Conservation (phyloP, 2,329 filamentous ascomycete species). For the Epichloe gansuensis region DNA sequence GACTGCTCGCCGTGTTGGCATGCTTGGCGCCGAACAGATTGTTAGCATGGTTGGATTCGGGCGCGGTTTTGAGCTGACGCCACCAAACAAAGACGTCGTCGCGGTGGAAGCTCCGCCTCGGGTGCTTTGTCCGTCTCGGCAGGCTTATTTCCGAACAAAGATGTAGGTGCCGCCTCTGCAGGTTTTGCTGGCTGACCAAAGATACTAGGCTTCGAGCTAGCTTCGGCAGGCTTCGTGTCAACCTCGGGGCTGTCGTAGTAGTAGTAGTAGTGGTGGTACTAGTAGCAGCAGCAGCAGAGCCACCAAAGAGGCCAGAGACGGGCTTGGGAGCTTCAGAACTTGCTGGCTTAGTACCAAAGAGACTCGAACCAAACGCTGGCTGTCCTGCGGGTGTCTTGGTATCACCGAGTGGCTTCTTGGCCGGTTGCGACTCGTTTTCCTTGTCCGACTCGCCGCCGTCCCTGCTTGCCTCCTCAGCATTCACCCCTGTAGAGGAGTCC, state of each 20-base stretch:
- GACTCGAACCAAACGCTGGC: constrained; percentile 15
- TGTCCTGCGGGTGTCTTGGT: constrained; percentile 19
- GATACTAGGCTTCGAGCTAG: constrained; percentile 25
- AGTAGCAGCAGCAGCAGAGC: not conserved
- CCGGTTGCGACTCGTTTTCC: constrained; percentile 27
- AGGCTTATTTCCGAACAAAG: constrained; percentile 24
- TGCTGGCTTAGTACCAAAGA: constrained; percentile 23
- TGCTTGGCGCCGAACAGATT: constrained; percentile 16
- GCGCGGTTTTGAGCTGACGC: not conserved
- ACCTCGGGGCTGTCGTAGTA: constrained; percentile 9
- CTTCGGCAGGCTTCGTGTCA: constrained; percentile 14
- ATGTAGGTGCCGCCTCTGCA: constrained; percentile 13
- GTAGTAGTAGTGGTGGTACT: not conserved
- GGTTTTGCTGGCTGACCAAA: constrained; percentile 2
- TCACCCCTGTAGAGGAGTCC: constrained; percentile 13
- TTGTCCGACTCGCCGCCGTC: constrained; percentile 31
- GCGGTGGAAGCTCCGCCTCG: constrained; percentile 9
- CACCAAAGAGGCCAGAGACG: constrained; percentile 14
- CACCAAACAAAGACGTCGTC: constrained; percentile 7
- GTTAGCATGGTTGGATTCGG: constrained; percentile 6
- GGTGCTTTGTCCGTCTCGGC: constrained; percentile 17
- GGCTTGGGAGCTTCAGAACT: constrained; percentile 16
- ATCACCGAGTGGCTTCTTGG: constrained; percentile 23
- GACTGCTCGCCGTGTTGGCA: constrained; percentile 6
- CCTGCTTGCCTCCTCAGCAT: constrained; percentile 18